These are phyloP conservation scores for Coemansia interrupta DNA, from an alignment of 192 early-diverging fungal genomes.

Conservation along the genomic window DNA sequence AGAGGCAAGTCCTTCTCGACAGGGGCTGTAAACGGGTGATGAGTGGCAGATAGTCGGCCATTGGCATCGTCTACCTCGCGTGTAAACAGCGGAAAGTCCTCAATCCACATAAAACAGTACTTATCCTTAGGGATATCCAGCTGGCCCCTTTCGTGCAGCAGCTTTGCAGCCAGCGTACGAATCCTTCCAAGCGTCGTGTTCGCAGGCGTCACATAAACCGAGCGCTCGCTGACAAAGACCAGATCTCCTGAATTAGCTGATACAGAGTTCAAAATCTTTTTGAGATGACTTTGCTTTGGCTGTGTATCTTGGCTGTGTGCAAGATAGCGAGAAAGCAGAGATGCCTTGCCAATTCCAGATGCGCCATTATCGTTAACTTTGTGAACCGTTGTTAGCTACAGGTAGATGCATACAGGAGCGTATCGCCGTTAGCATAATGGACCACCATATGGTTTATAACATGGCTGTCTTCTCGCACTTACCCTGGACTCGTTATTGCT, in stretches of 20 bases:
- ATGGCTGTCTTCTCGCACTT: conserved; percentile 20
- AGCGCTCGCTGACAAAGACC: conserved; percentile 45
- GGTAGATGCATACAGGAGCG: background rate
- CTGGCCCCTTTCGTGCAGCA: conserved; percentile 54
- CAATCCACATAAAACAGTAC: conserved; percentile 81
- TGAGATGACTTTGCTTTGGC: background rate
- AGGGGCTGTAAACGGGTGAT: conserved; percentile 92
- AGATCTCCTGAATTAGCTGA: conserved; percentile 32
- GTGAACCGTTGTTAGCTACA: conserved; percentile 42
- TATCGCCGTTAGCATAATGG: background rate
- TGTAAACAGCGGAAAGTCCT: conserved; percentile 86
- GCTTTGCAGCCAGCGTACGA: conserved; percentile 53
- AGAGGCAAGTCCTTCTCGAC: conserved; percentile 63
- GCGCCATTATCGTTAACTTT: conserved; percentile 24
- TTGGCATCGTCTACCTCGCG: conserved; percentile 56
- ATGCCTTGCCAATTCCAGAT: conserved; percentile 26
- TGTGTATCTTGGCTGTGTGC: background rate
- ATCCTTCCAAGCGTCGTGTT: conserved; percentile 62
- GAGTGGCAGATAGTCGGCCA: conserved; percentile 62
- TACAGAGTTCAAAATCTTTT: conserved; percentile 7
- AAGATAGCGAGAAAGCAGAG: conserved; percentile 38
- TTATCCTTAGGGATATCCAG: conserved; percentile 47
- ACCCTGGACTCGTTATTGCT: conserved; percentile 42
- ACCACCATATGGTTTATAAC: conserved; percentile 7
- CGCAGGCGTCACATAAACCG: conserved; percentile 33